These are phyloP conservation scores for Grammothele lineata DNA, from an alignment of 768 basidiomycete species.

Conservation along the genomic window DNA sequence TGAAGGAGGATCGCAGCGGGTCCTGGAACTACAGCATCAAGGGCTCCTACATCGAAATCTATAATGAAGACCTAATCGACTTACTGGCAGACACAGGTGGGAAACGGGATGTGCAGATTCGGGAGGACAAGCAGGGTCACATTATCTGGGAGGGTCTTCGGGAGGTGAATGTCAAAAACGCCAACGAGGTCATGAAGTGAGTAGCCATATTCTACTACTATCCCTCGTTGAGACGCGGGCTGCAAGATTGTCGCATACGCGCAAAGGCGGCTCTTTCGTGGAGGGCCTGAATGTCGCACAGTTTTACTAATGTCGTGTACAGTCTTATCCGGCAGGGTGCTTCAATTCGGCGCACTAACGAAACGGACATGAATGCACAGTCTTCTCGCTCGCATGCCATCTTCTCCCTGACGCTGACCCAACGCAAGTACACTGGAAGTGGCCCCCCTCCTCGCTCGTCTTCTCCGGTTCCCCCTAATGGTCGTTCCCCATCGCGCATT, in stretches of 20 bases:
- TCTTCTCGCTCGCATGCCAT: constrained; percentile 98
- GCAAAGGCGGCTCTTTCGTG: no score
- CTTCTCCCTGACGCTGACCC: constrained; percentile 91
- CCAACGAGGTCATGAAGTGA: constrained; percentile 89
- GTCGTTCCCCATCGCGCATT: constrained; percentile 74
- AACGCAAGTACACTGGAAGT: constrained; percentile 79
- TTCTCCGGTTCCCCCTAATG: constrained; percentile 69
- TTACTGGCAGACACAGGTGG: constrained; percentile 72
- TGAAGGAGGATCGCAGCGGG: constrained; percentile 70
- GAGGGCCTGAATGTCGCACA: no score
- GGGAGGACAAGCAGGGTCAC: constrained; percentile 94
- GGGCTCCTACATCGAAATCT: constrained; percentile 95
- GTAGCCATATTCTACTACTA: no score
- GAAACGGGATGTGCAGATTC: constrained; percentile 86
- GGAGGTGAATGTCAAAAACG: constrained; percentile 83
- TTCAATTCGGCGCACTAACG: constrained; percentile 87
- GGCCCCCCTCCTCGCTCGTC: constrained; percentile 68
- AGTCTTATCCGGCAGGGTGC: constrained; percentile 89
- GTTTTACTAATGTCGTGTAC: no score
- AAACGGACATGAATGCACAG: constrained; percentile 99
- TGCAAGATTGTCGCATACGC: no score
- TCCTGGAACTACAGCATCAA: constrained; percentile 79
- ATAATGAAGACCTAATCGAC: constrained; percentile 99
- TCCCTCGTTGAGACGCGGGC: no score
- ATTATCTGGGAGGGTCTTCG: constrained; percentile 97